phyloP scores from a whole-genome alignment of 163 green algal species.

The Coccomyxa subellipsoidea region DNA sequence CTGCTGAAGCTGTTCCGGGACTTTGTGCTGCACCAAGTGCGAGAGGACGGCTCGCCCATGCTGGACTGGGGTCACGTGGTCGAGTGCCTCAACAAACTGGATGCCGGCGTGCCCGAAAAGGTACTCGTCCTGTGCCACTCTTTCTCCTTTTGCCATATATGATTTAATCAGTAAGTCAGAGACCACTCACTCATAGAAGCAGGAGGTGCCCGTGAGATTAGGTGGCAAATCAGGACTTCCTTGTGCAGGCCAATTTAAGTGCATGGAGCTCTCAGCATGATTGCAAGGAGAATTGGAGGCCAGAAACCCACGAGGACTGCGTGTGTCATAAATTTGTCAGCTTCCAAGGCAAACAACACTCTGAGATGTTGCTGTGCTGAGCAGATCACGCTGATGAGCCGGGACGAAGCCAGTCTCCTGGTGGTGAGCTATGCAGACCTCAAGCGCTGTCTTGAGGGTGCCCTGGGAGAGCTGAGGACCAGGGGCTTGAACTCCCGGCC shows the following conservation, averaged over 20 bases:
- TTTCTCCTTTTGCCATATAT: too few species aligned
- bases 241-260: too few species aligned
- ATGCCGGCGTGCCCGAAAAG: constrained; percentile 83
- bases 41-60: constrained; percentile 59
- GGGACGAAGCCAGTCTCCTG: constrained; percentile 86
- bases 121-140: constrained; percentile 9
- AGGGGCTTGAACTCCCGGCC: background rate
- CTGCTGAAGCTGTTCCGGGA: constrained; percentile 90
- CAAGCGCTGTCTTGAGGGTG: constrained; percentile 52
- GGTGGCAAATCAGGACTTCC: too few species aligned
- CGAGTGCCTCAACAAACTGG: constrained; percentile 89
- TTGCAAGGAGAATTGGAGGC: too few species aligned
- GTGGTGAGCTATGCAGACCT: constrained; percentile 82
- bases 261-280: too few species aligned
- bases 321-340: too few species aligned
- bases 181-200: too few species aligned
- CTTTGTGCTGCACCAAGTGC: constrained; percentile 85
- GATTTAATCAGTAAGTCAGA: too few species aligned
- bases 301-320: too few species aligned
- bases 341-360: too few species aligned
- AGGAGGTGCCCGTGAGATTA: too few species aligned
- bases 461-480: constrained; percentile 52
- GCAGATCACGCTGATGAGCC: constrained; percentile 70
- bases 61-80: constrained; percentile 87
- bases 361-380: background rate